Conservation (phyloP, 805 yeast species). For the Yarrowia sp. region DNA sequence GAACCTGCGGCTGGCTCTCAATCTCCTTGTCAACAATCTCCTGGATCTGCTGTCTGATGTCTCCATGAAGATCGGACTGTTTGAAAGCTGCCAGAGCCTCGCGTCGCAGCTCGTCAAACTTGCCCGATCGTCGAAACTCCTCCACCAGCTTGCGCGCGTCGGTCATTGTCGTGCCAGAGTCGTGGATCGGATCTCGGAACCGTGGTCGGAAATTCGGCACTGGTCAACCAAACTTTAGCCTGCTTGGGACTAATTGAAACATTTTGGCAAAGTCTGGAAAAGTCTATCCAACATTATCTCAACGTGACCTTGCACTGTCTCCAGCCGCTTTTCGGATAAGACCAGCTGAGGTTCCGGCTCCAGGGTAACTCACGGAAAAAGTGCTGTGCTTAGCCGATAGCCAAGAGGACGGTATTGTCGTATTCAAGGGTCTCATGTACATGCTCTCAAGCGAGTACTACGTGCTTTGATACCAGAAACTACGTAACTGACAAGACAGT, state of each 20-base stretch:
- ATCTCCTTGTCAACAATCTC: slow-evolving; percentile 44
- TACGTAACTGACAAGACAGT: too few relatives aligned
- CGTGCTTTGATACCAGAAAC: too few relatives aligned
- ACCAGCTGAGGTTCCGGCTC: slow-evolving; percentile 4
- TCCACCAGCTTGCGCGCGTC: slow-evolving; percentile 34
- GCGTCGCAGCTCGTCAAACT: slow-evolving; percentile 30
- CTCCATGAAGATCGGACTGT: slow-evolving; percentile 29
- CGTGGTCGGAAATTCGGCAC: slow-evolving; percentile 34
- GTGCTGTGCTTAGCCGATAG: slow-evolving; percentile 6
- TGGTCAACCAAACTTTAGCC: slow-evolving; percentile 1
- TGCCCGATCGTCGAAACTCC: slow-evolving; percentile 37
- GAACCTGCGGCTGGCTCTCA: slow-evolving; percentile 42
- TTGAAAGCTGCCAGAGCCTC: slow-evolving; percentile 22
- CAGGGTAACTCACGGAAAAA: slow-evolving; percentile 28
- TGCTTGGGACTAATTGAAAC: slow-evolving; percentile 2
- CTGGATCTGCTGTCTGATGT: slow-evolving; percentile 41
- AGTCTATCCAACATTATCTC: slow-evolving; percentile 23
- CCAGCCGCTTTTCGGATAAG: slow-evolving; percentile 1
- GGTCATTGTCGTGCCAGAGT: not conserved
- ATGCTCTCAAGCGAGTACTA: too few relatives aligned
- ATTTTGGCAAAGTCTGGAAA: not conserved
- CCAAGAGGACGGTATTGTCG: too few relatives aligned
- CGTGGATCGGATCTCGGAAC: slow-evolving; percentile 21
- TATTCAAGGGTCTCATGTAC: too few relatives aligned
- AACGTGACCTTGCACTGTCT: slow-evolving; percentile 7